Conservation (phyloP, 306 rosid genomes). For the Castanea sativa region DNA sequence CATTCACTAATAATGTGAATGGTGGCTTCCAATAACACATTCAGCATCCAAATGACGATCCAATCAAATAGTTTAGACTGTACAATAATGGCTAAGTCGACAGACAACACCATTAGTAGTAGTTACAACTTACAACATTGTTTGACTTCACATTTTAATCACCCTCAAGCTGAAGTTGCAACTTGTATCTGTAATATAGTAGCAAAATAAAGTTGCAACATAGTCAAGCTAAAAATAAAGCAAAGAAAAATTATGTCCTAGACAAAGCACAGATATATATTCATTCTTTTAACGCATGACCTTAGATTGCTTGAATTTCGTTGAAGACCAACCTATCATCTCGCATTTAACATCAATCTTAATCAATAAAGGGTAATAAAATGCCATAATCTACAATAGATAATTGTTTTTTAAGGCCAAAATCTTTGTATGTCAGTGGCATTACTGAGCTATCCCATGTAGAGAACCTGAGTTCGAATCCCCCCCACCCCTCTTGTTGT, state of each 20-base stretch:
- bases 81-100: neutral
- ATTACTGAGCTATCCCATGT: no score
- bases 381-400: neutral
- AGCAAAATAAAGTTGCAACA: neutral
- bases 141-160: neutral
- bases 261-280: neutral
- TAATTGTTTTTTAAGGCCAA: neutral
- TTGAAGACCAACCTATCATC: neutral
- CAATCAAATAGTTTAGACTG: neutral
- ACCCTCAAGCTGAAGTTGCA: neutral
- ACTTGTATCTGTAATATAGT: neutral
- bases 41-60: no score
- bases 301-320: neutral
- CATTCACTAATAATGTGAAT: neutral
- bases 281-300: neutral
- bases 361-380: neutral
- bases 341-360: neutral
- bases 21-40: neutral
- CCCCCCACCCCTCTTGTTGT: no score
- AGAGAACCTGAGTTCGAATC: no score
- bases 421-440: no score
- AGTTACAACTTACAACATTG: neutral
- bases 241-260: neutral
- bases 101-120: neutral
- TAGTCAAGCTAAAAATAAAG: no score